Conservation (phyloP, 257 asterid genomes). For the Solanum tacnaense region DNA sequence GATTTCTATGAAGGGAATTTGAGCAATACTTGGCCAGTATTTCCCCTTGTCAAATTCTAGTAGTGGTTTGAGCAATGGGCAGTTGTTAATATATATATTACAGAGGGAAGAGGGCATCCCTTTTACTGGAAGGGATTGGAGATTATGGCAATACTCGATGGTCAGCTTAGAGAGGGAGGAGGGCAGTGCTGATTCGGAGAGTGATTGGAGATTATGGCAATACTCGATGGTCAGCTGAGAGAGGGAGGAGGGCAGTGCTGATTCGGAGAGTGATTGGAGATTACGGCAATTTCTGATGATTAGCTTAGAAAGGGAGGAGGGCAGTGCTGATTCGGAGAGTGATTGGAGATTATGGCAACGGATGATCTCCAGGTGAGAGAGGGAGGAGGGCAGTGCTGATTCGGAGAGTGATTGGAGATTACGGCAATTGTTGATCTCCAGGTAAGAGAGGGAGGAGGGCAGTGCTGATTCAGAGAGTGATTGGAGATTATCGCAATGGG, state of each 20-base stretch:
- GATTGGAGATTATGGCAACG: not conserved
- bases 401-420: not conserved
- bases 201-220: not conserved
- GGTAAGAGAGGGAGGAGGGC: not conserved
- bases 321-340: no score
- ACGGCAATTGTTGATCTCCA: not conserved
- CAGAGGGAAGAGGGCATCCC: not conserved
- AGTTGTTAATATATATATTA: fast-evolving
- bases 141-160: fast-evolving
- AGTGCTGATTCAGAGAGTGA: not conserved
- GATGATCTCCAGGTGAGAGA: fast-evolving
- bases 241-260: no score
- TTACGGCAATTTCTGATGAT: no score
- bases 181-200: not conserved
- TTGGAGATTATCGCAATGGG: not conserved
- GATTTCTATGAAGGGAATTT: fast-evolving
- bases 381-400: not conserved
- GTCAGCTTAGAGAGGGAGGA: not conserved
- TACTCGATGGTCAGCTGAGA: no score
- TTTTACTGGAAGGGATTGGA: no score
- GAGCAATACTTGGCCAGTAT: not conserved
- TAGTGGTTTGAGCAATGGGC: not conserved
- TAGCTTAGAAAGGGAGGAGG: no score
- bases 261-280: not conserved
- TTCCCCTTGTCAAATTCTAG: not conserved